Evolutionary conservation across 2,329 filamentous ascomycete genomes (phyloP).

Genomic region (Phialemonium atrogriseum): DNA sequence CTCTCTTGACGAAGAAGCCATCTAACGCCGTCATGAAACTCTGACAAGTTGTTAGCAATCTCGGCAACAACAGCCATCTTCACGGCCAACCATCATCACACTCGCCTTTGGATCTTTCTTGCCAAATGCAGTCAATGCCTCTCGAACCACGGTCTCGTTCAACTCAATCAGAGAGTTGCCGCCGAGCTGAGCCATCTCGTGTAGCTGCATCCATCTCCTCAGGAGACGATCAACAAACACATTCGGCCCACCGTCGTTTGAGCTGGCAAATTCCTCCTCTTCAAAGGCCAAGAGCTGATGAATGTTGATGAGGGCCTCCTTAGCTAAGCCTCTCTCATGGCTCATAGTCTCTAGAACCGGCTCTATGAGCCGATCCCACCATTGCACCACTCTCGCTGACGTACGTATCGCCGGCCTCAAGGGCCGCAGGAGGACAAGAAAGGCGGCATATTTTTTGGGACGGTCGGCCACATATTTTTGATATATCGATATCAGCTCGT

Average conservation of each 20-base stretch:
- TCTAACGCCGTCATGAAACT: conserved; percentile 60
- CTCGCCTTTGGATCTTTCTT: conserved; percentile 55
- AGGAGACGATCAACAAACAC: conserved; percentile 50
- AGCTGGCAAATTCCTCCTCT: conserved; percentile 41
- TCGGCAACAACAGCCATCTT: too few relatives aligned
- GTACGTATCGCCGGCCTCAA: conserved; percentile 57
- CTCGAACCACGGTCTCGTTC: conserved; percentile 41
- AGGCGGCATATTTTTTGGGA: conserved; percentile 52
- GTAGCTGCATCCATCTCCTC: conserved; percentile 46
- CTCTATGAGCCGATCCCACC: conserved; percentile 59
- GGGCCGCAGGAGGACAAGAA: conserved; percentile 57
- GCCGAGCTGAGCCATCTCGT: conserved; percentile 24
- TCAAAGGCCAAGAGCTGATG: conserved; percentile 57
- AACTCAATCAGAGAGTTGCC: conserved; percentile 29
- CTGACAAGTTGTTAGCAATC: conserved; percentile 27
- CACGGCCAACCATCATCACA: too few relatives aligned
- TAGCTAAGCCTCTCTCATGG: conserved; percentile 54
- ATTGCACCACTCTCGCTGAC: conserved; percentile 55
- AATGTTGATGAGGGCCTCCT: conserved; percentile 57
- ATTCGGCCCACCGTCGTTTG: conserved; percentile 25
- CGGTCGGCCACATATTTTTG: conserved; percentile 52
- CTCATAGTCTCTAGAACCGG: conserved; percentile 47
- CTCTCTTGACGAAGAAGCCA: conserved; percentile 54
- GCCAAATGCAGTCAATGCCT: conserved; percentile 51
- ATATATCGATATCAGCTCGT: conserved; percentile 62